phyloP scores from a whole-genome alignment of 1,139 yeast genomes.

The Saccharomyces hybrid region DNA sequence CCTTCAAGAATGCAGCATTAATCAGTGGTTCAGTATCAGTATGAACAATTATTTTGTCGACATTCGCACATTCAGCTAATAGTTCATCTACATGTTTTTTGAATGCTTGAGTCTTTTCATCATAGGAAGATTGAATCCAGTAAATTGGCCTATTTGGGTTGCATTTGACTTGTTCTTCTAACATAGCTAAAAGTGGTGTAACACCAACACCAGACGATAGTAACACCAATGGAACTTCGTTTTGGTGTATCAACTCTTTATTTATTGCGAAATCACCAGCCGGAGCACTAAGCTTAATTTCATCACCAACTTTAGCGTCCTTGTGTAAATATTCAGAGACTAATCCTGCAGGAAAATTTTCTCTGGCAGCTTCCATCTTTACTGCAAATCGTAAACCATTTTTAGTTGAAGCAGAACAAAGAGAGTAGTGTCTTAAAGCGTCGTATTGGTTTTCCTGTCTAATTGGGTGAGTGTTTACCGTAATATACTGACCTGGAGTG shows the following conservation, averaged over 20 bases:
- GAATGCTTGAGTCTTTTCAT: conserved; percentile 23
- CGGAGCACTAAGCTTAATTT: conserved; percentile 50
- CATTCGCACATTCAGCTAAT: conserved; percentile 12
- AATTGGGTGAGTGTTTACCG: conserved; percentile 40
- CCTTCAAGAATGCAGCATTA: conserved; percentile 19
- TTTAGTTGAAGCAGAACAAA: conserved; percentile 22
- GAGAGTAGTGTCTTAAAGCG: conserved; percentile 31
- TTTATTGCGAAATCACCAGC: conserved; percentile 46
- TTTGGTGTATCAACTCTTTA: conserved; percentile 16
- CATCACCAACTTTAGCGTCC: conserved; percentile 43
- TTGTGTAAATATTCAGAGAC: conserved; percentile 51
- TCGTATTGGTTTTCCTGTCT: conserved; percentile 25
- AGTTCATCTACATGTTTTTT: conserved; percentile 19
- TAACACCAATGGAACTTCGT: conserved; percentile 37
- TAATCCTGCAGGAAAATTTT: conserved; percentile 38
- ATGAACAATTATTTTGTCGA: conserved; percentile 15
- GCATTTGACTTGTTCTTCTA: conserved; percentile 32
- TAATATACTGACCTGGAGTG: conserved; percentile 51
- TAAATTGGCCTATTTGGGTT: conserved; percentile 28
- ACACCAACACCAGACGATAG: conserved; percentile 63
- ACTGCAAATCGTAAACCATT: conserved; percentile 40
- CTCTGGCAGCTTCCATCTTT: conserved; percentile 30
- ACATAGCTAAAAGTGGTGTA: conserved; percentile 53
- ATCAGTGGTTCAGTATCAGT: conserved; percentile 23
- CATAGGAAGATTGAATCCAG: conserved; percentile 29